phyloP scores from a whole-genome alignment of 257 asterid species.

The Solanum bukasovii region DNA sequence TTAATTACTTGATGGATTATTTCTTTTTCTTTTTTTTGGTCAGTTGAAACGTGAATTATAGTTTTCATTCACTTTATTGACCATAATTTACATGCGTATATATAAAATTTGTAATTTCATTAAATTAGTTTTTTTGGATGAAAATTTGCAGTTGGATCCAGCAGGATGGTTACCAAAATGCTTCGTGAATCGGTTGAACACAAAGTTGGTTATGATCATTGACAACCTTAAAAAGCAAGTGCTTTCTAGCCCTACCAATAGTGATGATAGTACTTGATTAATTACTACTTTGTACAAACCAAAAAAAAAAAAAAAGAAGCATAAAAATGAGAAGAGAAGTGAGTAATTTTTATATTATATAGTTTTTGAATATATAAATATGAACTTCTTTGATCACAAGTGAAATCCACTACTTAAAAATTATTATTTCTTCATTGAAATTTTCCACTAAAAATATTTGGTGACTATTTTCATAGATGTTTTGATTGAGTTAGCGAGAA shows the following conservation, averaged over 20 bases:
- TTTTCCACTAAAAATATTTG: too few species aligned
- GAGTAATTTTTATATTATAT: not conserved
- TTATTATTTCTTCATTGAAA: too few species aligned
- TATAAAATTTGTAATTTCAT: not conserved
- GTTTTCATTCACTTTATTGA: not conserved
- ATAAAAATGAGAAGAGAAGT: not conserved
- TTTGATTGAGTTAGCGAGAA: too few species aligned
- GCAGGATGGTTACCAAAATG: conserved; percentile 94
- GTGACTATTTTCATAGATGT: too few species aligned
- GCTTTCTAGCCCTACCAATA: conserved; percentile 48
- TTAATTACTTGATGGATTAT: not conserved
- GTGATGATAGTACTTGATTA: conserved; percentile 20
- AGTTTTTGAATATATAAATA: not conserved
- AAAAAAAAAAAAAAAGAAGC: not conserved
- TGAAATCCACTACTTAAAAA: not conserved
- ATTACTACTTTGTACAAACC: conserved; percentile 12
- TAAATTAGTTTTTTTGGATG: not conserved
- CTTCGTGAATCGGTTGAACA: conserved; percentile 79
- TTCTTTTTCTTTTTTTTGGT: not conserved
- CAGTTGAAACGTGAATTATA: not conserved
- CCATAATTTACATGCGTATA: not conserved
- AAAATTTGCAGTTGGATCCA: conserved; percentile 64
- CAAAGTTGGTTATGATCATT: conserved; percentile 84
- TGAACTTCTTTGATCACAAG: not conserved
- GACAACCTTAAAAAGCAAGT: conserved; percentile 85